A percentile compares a stretch with the other conserved stretches of the same genome.
These are phyloP conservation scores for Boechera divaricarpa DNA, from an alignment of 345 rosid genomes.

Conservation along the genomic window DNA sequence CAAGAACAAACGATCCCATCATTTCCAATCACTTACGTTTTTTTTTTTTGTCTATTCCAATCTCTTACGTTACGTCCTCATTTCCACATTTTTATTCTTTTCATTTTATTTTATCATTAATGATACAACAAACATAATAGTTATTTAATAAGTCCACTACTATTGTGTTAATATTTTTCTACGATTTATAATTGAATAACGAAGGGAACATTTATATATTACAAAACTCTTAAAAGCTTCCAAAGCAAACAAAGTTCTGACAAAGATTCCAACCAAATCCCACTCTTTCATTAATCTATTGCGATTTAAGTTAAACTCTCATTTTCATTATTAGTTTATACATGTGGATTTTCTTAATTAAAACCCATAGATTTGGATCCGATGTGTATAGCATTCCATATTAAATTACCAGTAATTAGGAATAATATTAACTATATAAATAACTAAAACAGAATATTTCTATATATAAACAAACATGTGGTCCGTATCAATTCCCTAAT, in stretches of 20 bases:
- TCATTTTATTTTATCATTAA: neutral
- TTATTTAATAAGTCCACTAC: conserved; percentile 27
- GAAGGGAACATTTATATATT: conserved; percentile 25
- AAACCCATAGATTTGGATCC: conserved; percentile 24
- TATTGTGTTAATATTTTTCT: conserved; percentile 18
- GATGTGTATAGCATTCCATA: conserved; percentile 16
- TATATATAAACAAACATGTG: conserved; percentile 19
- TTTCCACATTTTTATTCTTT: conserved; percentile 32
- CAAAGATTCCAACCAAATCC: conserved; percentile 62
- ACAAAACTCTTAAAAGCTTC: conserved; percentile 26
- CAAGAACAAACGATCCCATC: conserved; percentile 53
- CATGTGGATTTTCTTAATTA: conserved; percentile 16
- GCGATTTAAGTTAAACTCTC: conserved; percentile 48
- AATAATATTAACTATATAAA: neutral
- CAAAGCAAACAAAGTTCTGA: conserved; percentile 34
- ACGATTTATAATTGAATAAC: conserved; percentile 24
- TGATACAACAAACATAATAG: neutral
- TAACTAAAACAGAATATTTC: conserved; percentile 7
- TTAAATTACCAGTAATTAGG: conserved; percentile 8
- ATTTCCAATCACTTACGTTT: conserved; percentile 42
- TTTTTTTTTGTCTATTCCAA: conserved; percentile 20
- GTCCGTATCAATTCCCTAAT: conserved; percentile 31
- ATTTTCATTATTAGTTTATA: conserved; percentile 19
- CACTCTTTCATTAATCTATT: conserved; percentile 53
- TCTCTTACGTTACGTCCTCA: conserved; percentile 41